Evolutionary conservation across 2,329 filamentous ascomycete genomes (phyloP), one percentile per base, ranked within the genome.

Genomic region (Penicillium griseofulvum): DNA sequence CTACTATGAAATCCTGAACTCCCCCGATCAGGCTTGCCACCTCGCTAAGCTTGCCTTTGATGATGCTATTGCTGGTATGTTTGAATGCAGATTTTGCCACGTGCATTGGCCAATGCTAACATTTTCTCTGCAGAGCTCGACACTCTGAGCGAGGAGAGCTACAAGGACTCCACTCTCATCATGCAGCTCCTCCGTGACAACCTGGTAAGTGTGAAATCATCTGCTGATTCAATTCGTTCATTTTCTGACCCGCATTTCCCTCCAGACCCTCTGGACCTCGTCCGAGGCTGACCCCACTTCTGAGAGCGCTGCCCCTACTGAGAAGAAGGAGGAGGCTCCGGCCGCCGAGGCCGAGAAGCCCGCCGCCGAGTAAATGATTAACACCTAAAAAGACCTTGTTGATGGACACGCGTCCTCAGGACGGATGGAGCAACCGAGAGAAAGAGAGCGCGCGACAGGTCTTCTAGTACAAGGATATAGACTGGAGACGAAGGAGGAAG

Each of bases 1-100:
- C 85, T 97, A 97, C 88, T 99, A 99, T 79, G 90, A 99, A 87
- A 99, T 97, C 76, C 84, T 97, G 72, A 99, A 97, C 84, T 91
- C 93, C 41, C 93, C 93, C 63, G 94, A 97, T 78, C 93, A 95
- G 82, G 93, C 92, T 74, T 97, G 93, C 87, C 92, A 96, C 78
- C 87, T 97, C 68, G 93, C 91, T 78, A 96, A 96, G 86, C 90
- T 93, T 78, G 90, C 90, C 56, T 96, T 96, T 73, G 91, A 96
- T 73, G 93, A 97, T 79, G 93, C 93, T 66, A 97, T 97, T 85
- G 92, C 92, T 71, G 84, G 84, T 86, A 76, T 63, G 80, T 81
- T 44, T 24, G 33, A 44, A n/a, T 41, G 5, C 6, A 26, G 28
- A 36, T 31, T 26, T 19, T 37, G 16, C 19, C 22, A 24, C 28